Percentiles rank a stretch among this genome's conserved stretches.
phyloP scores from a whole-genome alignment of 1,284 basidiomycete genomes.

The Ustilago nuda region DNA sequence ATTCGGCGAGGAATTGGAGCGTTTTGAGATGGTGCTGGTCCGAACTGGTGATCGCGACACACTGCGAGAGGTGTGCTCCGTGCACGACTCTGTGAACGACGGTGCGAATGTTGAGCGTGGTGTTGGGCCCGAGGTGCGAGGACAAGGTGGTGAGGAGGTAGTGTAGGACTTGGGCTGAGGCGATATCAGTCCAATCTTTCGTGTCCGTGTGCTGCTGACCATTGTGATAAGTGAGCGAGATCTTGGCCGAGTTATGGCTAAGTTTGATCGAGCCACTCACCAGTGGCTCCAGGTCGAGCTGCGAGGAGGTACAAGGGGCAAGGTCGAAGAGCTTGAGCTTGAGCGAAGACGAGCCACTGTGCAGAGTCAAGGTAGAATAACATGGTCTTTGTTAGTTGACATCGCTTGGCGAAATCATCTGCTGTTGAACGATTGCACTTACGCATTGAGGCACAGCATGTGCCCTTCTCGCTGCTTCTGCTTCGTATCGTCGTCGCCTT shows the following conservation, averaged over 20 bases:
- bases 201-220: slow-evolving; percentile 2
- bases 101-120: slow-evolving; percentile 7
- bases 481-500: neutral
- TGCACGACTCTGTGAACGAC: slow-evolving; percentile 42
- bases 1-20: slow-evolving; percentile 21
- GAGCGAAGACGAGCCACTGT: slow-evolving; percentile 43
- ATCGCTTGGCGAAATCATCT: neutral
- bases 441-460: slow-evolving; percentile 14
- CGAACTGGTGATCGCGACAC: slow-evolving; percentile 11
- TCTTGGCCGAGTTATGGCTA: neutral
- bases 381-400: neutral
- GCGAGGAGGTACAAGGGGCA: neutral
- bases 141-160: slow-evolving; percentile 5
- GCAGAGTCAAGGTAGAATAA: neutral
- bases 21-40: slow-evolving; percentile 16
- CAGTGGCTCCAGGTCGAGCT: neutral
- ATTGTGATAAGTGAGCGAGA: neutral
- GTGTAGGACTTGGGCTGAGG: neutral
- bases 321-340: slow-evolving; percentile 37
- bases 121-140: neutral
- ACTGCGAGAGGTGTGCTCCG: slow-evolving; percentile 25
- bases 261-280: slow-evolving; percentile 12
- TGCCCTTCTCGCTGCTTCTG: neutral
- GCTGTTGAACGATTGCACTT: neutral
- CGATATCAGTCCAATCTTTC: slow-evolving; percentile 7